phyloP scores from a whole-genome alignment of 1,284 basidiomycete genomes.

The Malassezia japonica region DNA sequence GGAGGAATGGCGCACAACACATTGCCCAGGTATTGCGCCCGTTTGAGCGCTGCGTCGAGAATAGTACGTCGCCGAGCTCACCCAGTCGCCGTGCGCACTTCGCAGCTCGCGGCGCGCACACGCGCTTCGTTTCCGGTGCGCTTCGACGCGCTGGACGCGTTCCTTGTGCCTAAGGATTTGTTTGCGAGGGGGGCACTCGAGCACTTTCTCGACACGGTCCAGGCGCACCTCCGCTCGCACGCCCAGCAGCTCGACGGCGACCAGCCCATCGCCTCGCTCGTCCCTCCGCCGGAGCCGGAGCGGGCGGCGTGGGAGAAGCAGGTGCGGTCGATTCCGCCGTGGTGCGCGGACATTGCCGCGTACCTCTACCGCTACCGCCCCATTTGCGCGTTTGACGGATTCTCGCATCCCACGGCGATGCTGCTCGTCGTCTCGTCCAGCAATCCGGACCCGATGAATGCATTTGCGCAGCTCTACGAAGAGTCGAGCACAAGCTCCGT shows the following conservation, averaged over 20 bases:
- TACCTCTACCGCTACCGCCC: constrained; percentile 9
- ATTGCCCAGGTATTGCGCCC: constrained; percentile 35
- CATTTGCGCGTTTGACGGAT: constrained; percentile 1
- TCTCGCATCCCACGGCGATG: constrained; percentile 13
- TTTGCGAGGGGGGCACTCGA: constrained; percentile 1
- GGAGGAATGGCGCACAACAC: constrained; percentile 27
- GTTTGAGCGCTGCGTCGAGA: constrained; percentile 24
- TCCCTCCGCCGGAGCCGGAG: constrained; percentile 5
- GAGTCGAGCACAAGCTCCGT: constrained; percentile 13
- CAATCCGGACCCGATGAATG: constrained; percentile 42
- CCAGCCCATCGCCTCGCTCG: constrained; percentile 10
- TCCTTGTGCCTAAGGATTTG: constrained; percentile 3
- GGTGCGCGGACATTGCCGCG: constrained; percentile 23
- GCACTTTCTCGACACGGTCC: constrained; percentile 5
- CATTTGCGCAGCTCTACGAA: constrained; percentile 40
- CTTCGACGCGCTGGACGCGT: constrained; percentile 31
- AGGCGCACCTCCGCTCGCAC: constrained; percentile 2
- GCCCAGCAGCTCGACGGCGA: constrained; percentile 4
- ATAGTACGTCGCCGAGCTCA: not conserved
- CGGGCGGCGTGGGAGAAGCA: not conserved
- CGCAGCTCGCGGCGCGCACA: constrained; percentile 33
- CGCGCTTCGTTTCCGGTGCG: constrained; percentile 35
- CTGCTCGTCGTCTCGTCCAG: constrained; percentile 34
- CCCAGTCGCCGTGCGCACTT: constrained; percentile 35
- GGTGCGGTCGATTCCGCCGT: not conserved